Evolutionary conservation across 768 basidiomycete species (phyloP), one percentile per base, ranked within the genome.

Genomic region (Boletus coccyginus): DNA sequence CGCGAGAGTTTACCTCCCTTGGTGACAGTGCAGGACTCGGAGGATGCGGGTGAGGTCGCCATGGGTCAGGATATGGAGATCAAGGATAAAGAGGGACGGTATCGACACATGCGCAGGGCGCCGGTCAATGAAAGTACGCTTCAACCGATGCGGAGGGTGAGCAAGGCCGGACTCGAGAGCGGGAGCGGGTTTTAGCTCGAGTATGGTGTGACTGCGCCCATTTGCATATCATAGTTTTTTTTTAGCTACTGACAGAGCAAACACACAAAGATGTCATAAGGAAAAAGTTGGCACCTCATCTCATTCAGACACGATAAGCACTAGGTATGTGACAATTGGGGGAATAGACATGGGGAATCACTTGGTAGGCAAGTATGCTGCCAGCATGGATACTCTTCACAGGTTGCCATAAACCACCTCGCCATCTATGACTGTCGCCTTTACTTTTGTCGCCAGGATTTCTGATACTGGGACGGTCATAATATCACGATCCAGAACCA

Each of bases 121-220:
- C 94, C 94, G 3, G 93, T 95, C 29, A 82, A 95, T 66, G 88
- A 92, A 72, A 87, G 76, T 42, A 96, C 94, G 36, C 72, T 96
- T 60, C 94, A 96, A 70, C 94, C 94, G 29, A 80, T 90, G 79
- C 76, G 94, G 58, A 78, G 94, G 60, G 94, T 94, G 57, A 94
- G 91, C 70, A 97, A 97, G 74, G 94, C 94, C 7, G 94, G 94
- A 33, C 73, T 97, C 60, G 94, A 97, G 76, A 92, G 85, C 66
- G 80, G 78, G 76, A 92, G 85, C 66, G 80, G 78, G 48, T n/a
- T 53, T 46, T 61, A 55, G 33, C 32, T 46, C n/a, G 39, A 17
- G 32, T n/a, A 16, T 41, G 45, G 36, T 49, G 49, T 65, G 60
- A n/a, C n/a, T 55, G 62, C 66, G 57, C 57, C 60, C 50, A 35